These are phyloP conservation scores for Leccinellum rugosiceps DNA, from an alignment of 768 basidiomycete species.

Conservation along the genomic window DNA sequence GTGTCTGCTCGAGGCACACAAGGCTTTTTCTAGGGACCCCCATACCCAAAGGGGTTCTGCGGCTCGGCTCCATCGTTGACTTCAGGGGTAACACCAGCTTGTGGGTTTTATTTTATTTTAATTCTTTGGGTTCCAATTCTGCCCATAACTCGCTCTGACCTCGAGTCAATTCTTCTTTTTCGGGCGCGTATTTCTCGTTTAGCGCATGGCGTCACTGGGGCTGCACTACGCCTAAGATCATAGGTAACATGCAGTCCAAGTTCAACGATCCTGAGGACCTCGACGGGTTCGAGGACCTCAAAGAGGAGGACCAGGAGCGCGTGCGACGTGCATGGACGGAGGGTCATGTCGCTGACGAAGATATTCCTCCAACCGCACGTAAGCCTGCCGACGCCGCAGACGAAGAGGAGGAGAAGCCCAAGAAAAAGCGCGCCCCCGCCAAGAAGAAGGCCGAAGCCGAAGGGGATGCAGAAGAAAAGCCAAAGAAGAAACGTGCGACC, in stretches of 20 bases:
- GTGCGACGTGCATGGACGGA: constrained; percentile 70
- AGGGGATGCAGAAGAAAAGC: constrained; percentile 35
- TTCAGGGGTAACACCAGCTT: constrained; percentile 66
- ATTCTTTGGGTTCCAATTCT: not conserved
- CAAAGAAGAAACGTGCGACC: constrained; percentile 34
- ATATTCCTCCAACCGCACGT: constrained; percentile 71
- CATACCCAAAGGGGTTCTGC: constrained; percentile 69
- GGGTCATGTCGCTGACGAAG: constrained; percentile 78
- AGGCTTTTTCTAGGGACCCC: constrained; percentile 48
- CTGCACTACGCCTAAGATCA: constrained; percentile 66
- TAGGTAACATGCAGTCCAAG: constrained; percentile 66
- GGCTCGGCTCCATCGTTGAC: constrained; percentile 74
- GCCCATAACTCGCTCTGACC: not conserved
- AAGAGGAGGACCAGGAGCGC: constrained; percentile 64
- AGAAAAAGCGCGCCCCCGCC: constrained; percentile 42
- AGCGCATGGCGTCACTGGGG: constrained; percentile 93
- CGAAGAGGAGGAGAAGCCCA: constrained; percentile 54
- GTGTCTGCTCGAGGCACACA: constrained; percentile 6
- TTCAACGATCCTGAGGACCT: constrained; percentile 62
- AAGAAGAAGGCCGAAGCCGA: constrained; percentile 36
- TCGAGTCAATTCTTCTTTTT: not conserved
- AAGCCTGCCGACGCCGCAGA: constrained; percentile 51
- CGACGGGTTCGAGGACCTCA: constrained; percentile 81
- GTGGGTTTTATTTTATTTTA: constrained; percentile 36
- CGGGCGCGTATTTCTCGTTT: not conserved